Base-by-base conservation (phyloP, 2,329 filamentous ascomycete genomes). In the Colletotrichum tamarilloi region DNA sequence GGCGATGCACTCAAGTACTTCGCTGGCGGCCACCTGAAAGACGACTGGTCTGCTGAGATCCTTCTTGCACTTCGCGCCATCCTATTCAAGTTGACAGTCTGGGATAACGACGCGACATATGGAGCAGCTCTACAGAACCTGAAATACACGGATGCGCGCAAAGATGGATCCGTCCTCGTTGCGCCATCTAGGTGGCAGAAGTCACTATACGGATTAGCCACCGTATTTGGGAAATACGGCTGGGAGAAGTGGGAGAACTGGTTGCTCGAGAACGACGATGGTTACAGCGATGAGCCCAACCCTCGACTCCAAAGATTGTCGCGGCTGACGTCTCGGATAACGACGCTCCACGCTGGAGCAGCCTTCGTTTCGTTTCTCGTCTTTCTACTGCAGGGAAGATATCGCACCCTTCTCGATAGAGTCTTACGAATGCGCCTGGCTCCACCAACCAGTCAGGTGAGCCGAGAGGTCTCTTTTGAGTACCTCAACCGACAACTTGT, bases 401-500 rank as follows among this genome's bases (percentile, higher is more conserved):
- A 98, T 82, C 90, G 97, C 71, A 99, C 97, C 1, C 86, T 99
- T 16, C 90, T 97, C 65, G 97, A 99, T 81, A 91, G 97, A 67
- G 81, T 97, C 12, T 86, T 99, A 67, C 90, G 94, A 72, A 92
- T 99, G 82, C 92, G 96, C 68, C 90, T 99, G 57, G 93, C 95
- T 4, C 93, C 97, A 8, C 93, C 94, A 5, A 95, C 93, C 3
- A 95, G 91, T 79, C 94, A 97, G 80, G 93, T 97, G 75, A 94
- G 91, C 80, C 90, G 96, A 38, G 95, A 98, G 82, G 95, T 99
- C 30, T 97, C 94, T 1, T 98, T 99, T 80, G 97, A 99, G 84
- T 98, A 98, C 79, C 90, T 98, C 62, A 99, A 99, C 82, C 92
- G 97, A 60, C 97, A 99, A 84, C 91, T 99, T 12, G 97, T 99